Evolutionary conservation across 257 asterid species (phyloP).

Genomic region (Lantana camara): DNA sequence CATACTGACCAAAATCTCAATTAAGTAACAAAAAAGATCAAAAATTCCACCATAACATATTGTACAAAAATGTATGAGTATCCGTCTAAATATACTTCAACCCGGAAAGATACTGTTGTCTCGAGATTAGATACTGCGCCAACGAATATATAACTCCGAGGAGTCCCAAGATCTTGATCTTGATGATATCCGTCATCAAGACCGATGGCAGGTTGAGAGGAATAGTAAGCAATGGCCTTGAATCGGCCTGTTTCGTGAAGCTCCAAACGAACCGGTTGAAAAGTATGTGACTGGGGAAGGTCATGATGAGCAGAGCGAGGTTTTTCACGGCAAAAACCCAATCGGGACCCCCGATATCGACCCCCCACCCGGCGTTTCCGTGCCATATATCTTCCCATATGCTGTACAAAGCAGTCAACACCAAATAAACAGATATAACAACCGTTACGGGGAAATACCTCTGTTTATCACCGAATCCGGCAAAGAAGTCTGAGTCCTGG

Average conservation of each 20-base stretch:
- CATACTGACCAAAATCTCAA: conserved; percentile 39
- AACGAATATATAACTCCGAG: conserved; percentile 88
- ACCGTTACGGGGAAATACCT: conserved; percentile 91
- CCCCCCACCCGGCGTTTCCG: conserved; percentile 83
- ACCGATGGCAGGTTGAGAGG: conserved; percentile 88
- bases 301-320: conserved; percentile 77
- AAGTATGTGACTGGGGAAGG: conserved; percentile 90
- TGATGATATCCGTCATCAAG: conserved; percentile 71
- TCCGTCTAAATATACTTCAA: conserved; percentile 78
- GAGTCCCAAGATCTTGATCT: conserved; percentile 87
- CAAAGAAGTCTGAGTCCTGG: conserved; percentile 91
- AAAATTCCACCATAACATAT: conserved; percentile 35
- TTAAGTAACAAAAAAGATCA: conserved; percentile 37
- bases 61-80: conserved; percentile 39
- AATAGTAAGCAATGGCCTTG: conserved; percentile 62
- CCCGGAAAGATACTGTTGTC: conserved; percentile 87
- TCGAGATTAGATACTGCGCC: conserved; percentile 84
- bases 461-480: conserved; percentile 97
- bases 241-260: conserved; percentile 67
- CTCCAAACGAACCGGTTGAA: conserved; percentile 95
- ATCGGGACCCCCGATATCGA: conserved; percentile 85
- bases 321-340: conserved; percentile 94
- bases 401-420: conserved; percentile 62
- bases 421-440: conserved; percentile 73
- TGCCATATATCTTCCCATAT: conserved; percentile 95